A percentile compares a stretch with the other conserved stretches of the same genome.
Conservation (phyloP, 352 stramenopile genomes). For the Phytophthora boehmeriae region DNA sequence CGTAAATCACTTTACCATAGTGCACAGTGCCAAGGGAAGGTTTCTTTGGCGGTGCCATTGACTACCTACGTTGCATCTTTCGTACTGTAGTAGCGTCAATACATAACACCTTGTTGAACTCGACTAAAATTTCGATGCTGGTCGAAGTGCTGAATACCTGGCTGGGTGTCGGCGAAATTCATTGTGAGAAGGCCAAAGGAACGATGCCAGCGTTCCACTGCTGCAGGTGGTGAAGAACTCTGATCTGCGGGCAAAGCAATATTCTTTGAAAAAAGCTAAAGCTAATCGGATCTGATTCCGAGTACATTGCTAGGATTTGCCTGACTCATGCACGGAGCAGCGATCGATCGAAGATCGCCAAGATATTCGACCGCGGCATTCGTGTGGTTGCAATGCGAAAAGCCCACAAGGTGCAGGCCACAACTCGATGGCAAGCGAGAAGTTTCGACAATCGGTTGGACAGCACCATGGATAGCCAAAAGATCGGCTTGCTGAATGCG, state of each 20-base stretch:
- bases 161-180: no score
- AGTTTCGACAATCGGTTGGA: not conserved
- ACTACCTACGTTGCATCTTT: not conserved
- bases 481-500: not conserved
- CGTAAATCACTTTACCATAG: slow-evolving; percentile 16
- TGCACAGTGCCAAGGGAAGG: not conserved
- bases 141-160: no score
- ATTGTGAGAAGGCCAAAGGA: no score
- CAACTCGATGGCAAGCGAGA: no score
- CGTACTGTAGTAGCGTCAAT: not conserved
- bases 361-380: not conserved
- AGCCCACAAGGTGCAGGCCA: no score
- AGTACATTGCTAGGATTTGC: no score
- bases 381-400: no score
- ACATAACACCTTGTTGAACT: not conserved
- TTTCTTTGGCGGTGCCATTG: not conserved
- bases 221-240: no score
- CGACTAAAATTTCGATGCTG: not conserved
- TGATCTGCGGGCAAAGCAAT: no score
- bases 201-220: no score
- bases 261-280: no score
- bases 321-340: no score
- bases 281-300: not conserved
- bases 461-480: not conserved
- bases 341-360: not conserved